Conservation (phyloP, 106 monocot species). For the Platanthera guangdongensis region DNA sequence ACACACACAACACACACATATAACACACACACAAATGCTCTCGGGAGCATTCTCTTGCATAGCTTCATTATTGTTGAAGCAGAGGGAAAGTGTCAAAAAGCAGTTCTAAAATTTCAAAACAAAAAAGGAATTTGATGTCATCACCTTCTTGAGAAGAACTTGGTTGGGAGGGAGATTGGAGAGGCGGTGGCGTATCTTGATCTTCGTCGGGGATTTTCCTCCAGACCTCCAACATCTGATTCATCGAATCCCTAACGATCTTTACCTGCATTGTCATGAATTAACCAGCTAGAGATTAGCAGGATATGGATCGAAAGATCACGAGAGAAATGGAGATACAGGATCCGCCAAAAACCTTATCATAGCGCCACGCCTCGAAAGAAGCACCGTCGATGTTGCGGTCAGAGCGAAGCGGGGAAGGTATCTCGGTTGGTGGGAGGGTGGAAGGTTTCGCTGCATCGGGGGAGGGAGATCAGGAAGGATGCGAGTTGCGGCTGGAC, state of each 20-base stretch:
- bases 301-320: neutral
- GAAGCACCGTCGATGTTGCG: too few species aligned
- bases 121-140: neutral
- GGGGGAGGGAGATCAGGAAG: too few species aligned
- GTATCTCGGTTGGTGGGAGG: too few species aligned
- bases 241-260: conserved; percentile 89
- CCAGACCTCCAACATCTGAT: conserved; percentile 80
- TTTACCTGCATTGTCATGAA: conserved; percentile 54
- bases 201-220: conserved; percentile 54
- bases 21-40: too few species aligned
- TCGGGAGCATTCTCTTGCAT: too few species aligned
- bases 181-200: neutral
- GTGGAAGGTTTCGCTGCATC: too few species aligned
- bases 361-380: conserved; percentile 68
- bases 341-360: conserved; percentile 37
- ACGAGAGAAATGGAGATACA: conserved; percentile 6
- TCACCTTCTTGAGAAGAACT: conserved; percentile 36
- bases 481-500: too few species aligned
- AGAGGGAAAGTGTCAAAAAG: too few species aligned
- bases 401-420: too few species aligned
- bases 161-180: neutral
- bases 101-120: neutral
- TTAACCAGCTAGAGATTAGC: neutral
- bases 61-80: too few species aligned
- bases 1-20: too few species aligned